Evolutionary conservation across 2,329 filamentous ascomycete species (phyloP).

Genomic region (Ceratocystis papillata): DNA sequence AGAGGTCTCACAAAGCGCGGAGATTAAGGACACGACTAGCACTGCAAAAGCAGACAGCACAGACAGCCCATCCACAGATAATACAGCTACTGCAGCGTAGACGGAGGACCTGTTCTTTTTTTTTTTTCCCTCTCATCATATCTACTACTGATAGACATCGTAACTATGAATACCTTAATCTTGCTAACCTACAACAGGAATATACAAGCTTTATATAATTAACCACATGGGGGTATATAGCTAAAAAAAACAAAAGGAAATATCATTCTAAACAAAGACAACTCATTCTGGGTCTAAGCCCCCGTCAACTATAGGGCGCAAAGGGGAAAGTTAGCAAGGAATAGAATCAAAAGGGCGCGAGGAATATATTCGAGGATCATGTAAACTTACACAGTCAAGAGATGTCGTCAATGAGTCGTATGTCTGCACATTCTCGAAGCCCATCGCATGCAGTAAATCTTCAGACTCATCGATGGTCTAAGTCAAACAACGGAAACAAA

Average conservation of each 20-base stretch:
- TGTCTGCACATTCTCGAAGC: constrained; percentile 2
- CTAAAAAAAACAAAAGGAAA: too few relatives aligned
- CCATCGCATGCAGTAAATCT: constrained; percentile 6
- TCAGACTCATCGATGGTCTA: neutral
- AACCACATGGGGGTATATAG: too few relatives aligned
- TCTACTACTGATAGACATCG: too few relatives aligned
- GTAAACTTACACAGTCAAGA: neutral
- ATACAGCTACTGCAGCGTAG: neutral
- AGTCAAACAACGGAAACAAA: neutral
- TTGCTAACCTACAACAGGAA: too few relatives aligned
- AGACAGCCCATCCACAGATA: neutral
- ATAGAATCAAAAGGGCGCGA: neutral
- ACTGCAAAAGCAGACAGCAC: neutral
- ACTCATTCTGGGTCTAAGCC: neutral
- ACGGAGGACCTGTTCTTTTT: neutral
- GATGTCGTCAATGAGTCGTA: neutral
- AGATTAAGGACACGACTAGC: neutral
- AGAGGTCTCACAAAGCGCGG: neutral
- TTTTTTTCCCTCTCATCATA: neutral
- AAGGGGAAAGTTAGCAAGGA: neutral
- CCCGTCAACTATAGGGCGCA: neutral
- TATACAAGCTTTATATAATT: too few relatives aligned
- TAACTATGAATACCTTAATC: too few relatives aligned
- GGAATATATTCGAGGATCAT: neutral
- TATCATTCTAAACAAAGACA: too few relatives aligned